Evolutionary conservation across 2,329 filamentous ascomycete genomes (phyloP).

Genomic region (Fusarium albosuccineum): DNA sequence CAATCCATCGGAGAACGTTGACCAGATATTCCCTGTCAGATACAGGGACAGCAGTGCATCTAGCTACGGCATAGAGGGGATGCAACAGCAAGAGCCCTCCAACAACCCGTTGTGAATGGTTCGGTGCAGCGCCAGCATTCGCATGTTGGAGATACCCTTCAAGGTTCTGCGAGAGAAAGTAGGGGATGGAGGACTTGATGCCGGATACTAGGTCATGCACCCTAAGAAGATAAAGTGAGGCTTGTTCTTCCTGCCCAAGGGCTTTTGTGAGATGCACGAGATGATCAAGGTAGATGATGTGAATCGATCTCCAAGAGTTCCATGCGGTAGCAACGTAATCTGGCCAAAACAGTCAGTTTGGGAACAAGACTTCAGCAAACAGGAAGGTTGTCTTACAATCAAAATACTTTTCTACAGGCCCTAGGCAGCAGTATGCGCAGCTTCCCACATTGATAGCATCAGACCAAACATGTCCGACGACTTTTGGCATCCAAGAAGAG

Average conservation of each 20-base stretch:
- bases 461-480: background rate
- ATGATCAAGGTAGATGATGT: background rate
- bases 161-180: background rate
- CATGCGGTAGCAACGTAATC: background rate
- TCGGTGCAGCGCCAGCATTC: background rate
- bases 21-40: background rate
- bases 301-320: conserved; percentile 1
- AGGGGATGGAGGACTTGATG: background rate
- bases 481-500: background rate
- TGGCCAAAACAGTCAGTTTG: background rate
- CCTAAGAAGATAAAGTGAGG: background rate
- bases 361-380: too few species aligned
- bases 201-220: background rate
- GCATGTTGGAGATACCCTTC: background rate
- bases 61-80: background rate
- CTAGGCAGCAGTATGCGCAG: background rate
- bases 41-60: background rate
- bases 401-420: background rate
- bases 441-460: background rate
- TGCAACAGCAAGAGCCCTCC: background rate
- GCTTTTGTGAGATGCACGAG: background rate
- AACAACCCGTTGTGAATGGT: background rate
- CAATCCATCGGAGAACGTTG: background rate
- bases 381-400: background rate
- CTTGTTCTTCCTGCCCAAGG: background rate